Evolutionary conservation across 305 asterid species (phyloP), one percentile per base, ranked within the genome.

Genomic region (Rubia occidens): DNA sequence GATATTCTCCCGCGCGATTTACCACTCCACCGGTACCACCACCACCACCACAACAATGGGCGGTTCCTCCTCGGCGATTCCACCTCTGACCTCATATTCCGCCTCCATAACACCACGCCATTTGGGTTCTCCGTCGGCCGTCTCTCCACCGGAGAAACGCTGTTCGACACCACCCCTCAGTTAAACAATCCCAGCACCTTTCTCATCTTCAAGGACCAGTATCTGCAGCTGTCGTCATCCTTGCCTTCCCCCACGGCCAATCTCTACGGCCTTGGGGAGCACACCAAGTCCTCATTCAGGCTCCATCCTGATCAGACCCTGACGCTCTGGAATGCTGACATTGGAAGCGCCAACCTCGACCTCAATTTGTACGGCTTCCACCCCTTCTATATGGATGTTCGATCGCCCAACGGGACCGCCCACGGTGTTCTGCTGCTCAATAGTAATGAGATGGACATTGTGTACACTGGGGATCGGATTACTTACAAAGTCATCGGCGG

Each of bases 401-500:
- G 95, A 54, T 79, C 91, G 53, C 91, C 90, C 0, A 72, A 73
- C 1, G 98, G 97, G 68, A 49, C 54, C 18, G 78, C 86, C 37
- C 97, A 90, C 68, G 98, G 98, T 47, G 95, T 87, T 15, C 53
- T 92, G 82, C 77, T 90, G 81, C 77, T 92, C 42, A 92, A 83
- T 45, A 92, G 96, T 64, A 92, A 92, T 10, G 98, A 91, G 21
- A 90, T 92, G 98, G 96, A 92, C 74, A 75, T 87, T 71, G 81
- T 78, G 42, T 92, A 90, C 65, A 73, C 72, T 6, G 96, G 95
- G 2, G 87, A 88, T 61, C 74, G 95, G 75, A 88, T 92, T 59
- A 88, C 93, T 11, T 92, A 92, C 67, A 88, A 86, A 68, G 87
- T 83, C 11, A 89, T 92, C 66, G 97, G 97, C 37, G 98, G 98